These are phyloP conservation scores for Apiospora pterosperma DNA, from an alignment of 2,329 filamentous ascomycete genomes.

Conservation along the genomic window DNA sequence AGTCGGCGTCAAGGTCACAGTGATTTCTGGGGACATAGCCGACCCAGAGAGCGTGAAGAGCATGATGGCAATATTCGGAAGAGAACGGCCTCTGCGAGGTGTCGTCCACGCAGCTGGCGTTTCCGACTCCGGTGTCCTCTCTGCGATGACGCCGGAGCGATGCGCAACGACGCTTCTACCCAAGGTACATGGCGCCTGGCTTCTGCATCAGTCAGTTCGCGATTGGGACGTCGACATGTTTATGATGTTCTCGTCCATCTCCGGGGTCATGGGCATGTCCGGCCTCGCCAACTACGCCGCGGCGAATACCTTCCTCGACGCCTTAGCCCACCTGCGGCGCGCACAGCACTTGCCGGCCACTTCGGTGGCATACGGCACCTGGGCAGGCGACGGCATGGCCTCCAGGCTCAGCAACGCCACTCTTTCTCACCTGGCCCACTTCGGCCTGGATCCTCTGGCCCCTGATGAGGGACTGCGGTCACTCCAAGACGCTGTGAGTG, in stretches of 20 bases:
- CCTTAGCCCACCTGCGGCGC: conserved; percentile 17
- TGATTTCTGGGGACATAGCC: conserved; percentile 21
- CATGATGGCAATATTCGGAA: conserved; percentile 18
- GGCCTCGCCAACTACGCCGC: conserved; percentile 23
- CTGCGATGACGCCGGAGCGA: conserved; percentile 22
- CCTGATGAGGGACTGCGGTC: conserved; percentile 17
- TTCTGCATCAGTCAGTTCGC: conserved; percentile 20
- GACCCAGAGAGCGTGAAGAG: conserved; percentile 15
- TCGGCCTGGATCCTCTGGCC: conserved; percentile 19
- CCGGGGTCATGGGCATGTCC: conserved; percentile 22
- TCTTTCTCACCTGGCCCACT: conserved; percentile 17
- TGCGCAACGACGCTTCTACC: conserved; percentile 19
- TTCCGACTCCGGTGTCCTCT: conserved; percentile 21
- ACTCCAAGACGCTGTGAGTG: conserved; percentile 16
- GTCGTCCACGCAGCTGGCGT: conserved; percentile 27
- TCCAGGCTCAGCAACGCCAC: conserved; percentile 15
- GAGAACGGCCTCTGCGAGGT: conserved; percentile 25
- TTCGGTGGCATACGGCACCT: conserved; percentile 24
- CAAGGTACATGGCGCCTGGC: conserved; percentile 23
- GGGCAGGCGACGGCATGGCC: conserved; percentile 25
- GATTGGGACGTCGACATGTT: conserved; percentile 23
- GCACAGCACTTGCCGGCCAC: conserved; percentile 18
- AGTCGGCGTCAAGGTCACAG: conserved; percentile 18
- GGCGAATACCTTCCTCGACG: conserved; percentile 22
- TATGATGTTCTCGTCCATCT: conserved; percentile 24